phyloP scores from a whole-genome alignment of 257 asterid genomes.

The Solanum commersonii region DNA sequence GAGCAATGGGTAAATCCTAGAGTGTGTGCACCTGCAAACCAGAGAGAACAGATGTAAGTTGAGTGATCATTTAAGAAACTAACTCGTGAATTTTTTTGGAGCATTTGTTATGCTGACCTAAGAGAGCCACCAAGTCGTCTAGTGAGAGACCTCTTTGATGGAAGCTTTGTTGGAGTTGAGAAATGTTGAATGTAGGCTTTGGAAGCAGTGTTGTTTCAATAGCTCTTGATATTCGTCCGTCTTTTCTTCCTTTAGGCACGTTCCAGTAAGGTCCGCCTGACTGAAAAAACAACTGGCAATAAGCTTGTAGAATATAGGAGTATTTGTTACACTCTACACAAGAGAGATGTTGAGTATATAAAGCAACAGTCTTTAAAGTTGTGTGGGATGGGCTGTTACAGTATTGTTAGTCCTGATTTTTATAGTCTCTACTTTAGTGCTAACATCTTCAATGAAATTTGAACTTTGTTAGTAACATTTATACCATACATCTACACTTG shows the following conservation, averaged over 20 bases:
- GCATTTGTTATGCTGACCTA: slow-evolving; percentile 24
- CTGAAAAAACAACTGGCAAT: slow-evolving; percentile 8
- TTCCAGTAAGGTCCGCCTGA: slow-evolving; percentile 76
- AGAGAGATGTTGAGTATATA: background rate
- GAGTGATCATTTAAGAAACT: background rate
- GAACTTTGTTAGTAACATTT: background rate
- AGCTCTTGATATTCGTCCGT: slow-evolving; percentile 62
- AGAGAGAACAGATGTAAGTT: background rate
- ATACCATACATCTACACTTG: background rate
- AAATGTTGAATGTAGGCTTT: slow-evolving; percentile 44
- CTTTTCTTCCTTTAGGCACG: slow-evolving; percentile 74
- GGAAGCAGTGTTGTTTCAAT: slow-evolving; percentile 57
- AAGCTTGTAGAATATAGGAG: background rate
- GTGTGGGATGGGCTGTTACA: background rate
- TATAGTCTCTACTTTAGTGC: background rate
- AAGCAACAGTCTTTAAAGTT: too few species aligned
- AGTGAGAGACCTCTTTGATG: slow-evolving; percentile 55
- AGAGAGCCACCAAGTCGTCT: slow-evolving; percentile 58
- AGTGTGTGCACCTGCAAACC: slow-evolving; percentile 65
- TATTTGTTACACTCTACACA: background rate
- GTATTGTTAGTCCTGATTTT: background rate
- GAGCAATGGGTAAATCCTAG: slow-evolving; percentile 83
- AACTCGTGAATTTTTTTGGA: too few species aligned
- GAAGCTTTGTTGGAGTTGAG: slow-evolving; percentile 54
- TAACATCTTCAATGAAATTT: background rate